Base-by-base conservation (phyloP, 441 rosid genomes). In the Populus tomentosa region DNA sequence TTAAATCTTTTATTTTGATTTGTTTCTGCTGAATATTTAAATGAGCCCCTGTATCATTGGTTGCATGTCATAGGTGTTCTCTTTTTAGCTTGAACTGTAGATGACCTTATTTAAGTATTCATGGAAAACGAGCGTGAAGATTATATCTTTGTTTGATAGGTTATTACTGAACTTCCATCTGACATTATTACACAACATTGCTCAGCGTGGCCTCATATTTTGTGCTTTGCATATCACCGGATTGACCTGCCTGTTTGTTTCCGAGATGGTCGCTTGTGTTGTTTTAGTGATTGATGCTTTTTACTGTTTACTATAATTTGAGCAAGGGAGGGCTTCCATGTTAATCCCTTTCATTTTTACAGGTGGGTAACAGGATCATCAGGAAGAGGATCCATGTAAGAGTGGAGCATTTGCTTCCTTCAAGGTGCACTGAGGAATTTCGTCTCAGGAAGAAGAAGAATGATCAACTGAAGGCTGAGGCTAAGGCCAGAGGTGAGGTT, bases 371-470 rank as follows among this genome's bases (percentile, higher is more conserved):
- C 81, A 88, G 92, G 75, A 92, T 95, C 36, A 89, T 95, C 28
- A 90, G 82, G 89, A 95, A 95, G 88, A 90, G 98, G 85, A 84
- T 95, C 14, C 99, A 95, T 68, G 98, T 95, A 9, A 87, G 99
- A 0, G 85, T 95, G 13, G 98, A 95, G 84, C 99, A 95, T 67
- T 88, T 93, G 74, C 93, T 87, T 74, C 96, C 91, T 5, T 95
- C 98, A 3, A 89, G 98, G 70, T 95, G 99, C 68, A 78, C 88
- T 0, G 99, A 95, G 82, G 99, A 95, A 32, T 84, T 95, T 81
- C 81, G 80, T 36, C 82, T 87, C 28, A 93, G 99, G 90, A 93
- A 87, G 86, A 80, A 78, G 77, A 86, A 86, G 87, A 93, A 95
- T 1, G 99, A 95, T 71, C 82, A 82, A 64, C 88, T 93, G 42